phyloP scores from a whole-genome alignment of 495 filamentous ascomycete species.

The Lasiosphaeria miniovina region DNA sequence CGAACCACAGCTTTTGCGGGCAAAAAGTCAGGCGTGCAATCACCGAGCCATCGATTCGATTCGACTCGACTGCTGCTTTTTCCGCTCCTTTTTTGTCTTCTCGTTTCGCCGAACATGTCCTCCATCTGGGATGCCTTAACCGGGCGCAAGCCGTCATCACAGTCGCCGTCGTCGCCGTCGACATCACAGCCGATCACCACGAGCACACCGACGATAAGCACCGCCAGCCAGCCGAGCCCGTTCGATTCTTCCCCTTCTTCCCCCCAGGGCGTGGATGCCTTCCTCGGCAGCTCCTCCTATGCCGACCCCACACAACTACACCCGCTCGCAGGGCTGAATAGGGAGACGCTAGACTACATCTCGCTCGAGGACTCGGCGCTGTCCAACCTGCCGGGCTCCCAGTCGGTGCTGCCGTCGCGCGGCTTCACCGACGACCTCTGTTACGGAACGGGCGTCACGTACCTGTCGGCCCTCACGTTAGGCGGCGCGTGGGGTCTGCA shows the following conservation, averaged over 20 bases:
- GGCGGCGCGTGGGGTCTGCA: constrained; percentile 89
- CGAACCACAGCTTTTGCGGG: not conserved
- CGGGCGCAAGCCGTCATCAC: constrained; percentile 67
- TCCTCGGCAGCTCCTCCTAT: constrained; percentile 66
- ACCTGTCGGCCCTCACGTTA: constrained; percentile 77
- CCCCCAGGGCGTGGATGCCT: constrained; percentile 75
- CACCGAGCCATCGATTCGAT: not conserved
- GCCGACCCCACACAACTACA: constrained; percentile 85
- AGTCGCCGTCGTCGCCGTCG: constrained; percentile 33
- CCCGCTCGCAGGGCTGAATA: constrained; percentile 90
- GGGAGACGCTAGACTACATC: constrained; percentile 88
- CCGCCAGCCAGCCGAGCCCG: constrained; percentile 43
- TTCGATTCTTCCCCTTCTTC: constrained; percentile 65
- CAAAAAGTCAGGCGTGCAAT: not conserved
- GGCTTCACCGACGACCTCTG: constrained; percentile 98
- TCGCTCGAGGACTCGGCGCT: constrained; percentile 88
- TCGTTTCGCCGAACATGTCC: constrained; percentile 44
- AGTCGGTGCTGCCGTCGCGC: constrained; percentile 84
- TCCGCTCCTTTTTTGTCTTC: not conserved
- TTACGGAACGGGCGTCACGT: constrained; percentile 93
- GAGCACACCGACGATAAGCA: constrained; percentile 26
- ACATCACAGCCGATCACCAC: constrained; percentile 24
- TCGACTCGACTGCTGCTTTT: constrained; percentile 5
- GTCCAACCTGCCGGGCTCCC: constrained; percentile 80
- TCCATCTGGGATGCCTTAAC: constrained; percentile 85